These are phyloP conservation scores for Yamadazyma blattariae DNA, from an alignment of 1,139 yeast genomes.

Conservation along the genomic window DNA sequence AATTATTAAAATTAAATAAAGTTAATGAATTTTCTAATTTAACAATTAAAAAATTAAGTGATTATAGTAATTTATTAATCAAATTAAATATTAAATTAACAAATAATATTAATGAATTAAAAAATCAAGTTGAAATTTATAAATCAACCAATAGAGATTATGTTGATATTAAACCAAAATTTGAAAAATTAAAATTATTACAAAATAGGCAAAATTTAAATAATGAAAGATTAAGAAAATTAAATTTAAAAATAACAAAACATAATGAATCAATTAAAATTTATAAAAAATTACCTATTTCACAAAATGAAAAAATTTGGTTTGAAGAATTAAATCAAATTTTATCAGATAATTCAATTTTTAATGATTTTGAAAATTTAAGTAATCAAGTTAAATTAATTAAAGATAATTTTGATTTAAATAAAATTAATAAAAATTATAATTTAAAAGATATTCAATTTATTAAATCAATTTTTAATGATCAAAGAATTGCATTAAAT, in stretches of 20 bases:
- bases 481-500: conserved; percentile 4
- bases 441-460: conserved; percentile 1
- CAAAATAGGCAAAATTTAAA: conserved; percentile 15
- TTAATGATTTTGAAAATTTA: conserved; percentile 5
- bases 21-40: conserved; percentile 21
- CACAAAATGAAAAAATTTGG: conserved; percentile 36
- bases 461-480: conserved; percentile 3
- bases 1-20: conserved; percentile 13
- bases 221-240: conserved; percentile 14
- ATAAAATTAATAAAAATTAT: neutral
- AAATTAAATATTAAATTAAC: conserved; percentile 23
- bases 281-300: conserved; percentile 27
- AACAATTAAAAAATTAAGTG: conserved; percentile 17
- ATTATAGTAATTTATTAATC: conserved; percentile 19
- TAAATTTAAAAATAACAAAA: conserved; percentile 24
- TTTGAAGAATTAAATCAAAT: conserved; percentile 33
- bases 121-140: conserved; percentile 21
- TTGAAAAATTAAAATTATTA: conserved; percentile 8
- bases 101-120: conserved; percentile 21
- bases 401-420: conserved; percentile 5
- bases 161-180: neutral
- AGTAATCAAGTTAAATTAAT: conserved; percentile 11
- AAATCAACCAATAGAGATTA: conserved; percentile 1
- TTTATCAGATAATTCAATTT: conserved; percentile 8
- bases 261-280: conserved; percentile 21